Percentiles rank a stretch among this genome's conserved stretches.
phyloP scores from a whole-genome alignment of 2,329 filamentous ascomycete genomes.

The Cladosporium oxysporum region DNA sequence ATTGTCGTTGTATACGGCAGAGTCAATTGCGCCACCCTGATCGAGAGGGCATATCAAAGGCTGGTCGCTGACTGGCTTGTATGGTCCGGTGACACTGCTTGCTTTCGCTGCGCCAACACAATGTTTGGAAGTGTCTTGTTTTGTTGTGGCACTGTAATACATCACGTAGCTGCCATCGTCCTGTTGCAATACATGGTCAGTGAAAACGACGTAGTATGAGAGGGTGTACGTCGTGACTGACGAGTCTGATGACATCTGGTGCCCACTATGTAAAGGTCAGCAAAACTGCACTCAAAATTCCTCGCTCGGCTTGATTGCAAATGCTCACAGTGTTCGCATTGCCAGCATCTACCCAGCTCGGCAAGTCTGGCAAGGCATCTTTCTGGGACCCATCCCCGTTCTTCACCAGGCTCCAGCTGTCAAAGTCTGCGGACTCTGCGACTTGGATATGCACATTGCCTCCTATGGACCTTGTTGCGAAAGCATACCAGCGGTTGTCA shows the following conservation, averaged over 20 bases:
- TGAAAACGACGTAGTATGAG: neutral
- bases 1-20: constrained; percentile 33
- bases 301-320: constrained; percentile 53
- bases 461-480: constrained; percentile 49
- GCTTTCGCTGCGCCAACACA: constrained; percentile 36
- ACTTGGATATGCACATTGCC: constrained; percentile 55
- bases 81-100: constrained; percentile 31
- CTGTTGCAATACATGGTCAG: neutral
- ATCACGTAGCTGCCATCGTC: constrained; percentile 33
- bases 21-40: constrained; percentile 36
- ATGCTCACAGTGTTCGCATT: constrained; percentile 58
- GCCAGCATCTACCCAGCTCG: constrained; percentile 54
- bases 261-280: constrained; percentile 49
- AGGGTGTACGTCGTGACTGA: constrained; percentile 14
- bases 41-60: constrained; percentile 32
- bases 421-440: constrained; percentile 53
- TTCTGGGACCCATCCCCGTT: constrained; percentile 40
- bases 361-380: constrained; percentile 58
- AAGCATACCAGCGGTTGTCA: constrained; percentile 59
- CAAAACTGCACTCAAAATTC: neutral
- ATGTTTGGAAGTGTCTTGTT: constrained; percentile 29
- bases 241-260: constrained; percentile 58
- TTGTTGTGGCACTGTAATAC: constrained; percentile 36
- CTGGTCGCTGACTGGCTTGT: constrained; percentile 24
- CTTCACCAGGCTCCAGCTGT: constrained; percentile 50